Conservation (phyloP, 2,329 filamentous ascomycete species). For the Piedraia hortae region DNA sequence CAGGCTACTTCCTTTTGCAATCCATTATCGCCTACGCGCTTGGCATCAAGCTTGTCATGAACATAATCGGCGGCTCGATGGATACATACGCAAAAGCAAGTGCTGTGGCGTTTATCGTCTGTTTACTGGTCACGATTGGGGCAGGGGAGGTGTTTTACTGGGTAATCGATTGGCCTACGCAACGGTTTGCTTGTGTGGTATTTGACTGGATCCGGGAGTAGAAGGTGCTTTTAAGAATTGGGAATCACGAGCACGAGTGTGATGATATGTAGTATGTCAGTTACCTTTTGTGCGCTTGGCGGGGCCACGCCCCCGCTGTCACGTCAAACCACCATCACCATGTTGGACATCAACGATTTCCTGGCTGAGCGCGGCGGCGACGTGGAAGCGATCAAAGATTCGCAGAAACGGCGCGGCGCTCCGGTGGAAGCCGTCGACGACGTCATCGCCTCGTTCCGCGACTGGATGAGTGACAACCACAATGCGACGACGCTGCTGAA, state of each 20-base stretch:
- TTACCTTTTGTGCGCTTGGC: too few relatives aligned
- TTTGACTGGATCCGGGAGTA: slow-evolving; percentile 6
- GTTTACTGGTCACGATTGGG: slow-evolving; percentile 4
- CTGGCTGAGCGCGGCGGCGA: slow-evolving; percentile 63
- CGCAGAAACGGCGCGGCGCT: slow-evolving; percentile 57
- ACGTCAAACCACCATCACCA: slow-evolving; percentile 5
- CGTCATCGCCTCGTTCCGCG: slow-evolving; percentile 64
- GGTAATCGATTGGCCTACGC: slow-evolving; percentile 4
- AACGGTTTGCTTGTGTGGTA: slow-evolving; percentile 3
- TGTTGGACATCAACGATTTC: slow-evolving; percentile 24
- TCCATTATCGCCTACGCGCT: slow-evolving; percentile 16
- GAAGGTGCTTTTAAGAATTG: background rate
- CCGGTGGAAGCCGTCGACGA: slow-evolving; percentile 69
- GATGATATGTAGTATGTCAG: too few relatives aligned
- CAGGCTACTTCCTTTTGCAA: slow-evolving; percentile 18
- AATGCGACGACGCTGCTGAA: slow-evolving; percentile 47
- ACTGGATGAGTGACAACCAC: slow-evolving; percentile 37
- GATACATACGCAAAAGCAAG: slow-evolving; percentile 2
- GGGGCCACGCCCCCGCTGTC: too few relatives aligned
- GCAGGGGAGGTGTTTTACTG: slow-evolving; percentile 5
- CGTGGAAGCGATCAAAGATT: slow-evolving; percentile 74
- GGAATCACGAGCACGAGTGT: too few relatives aligned
- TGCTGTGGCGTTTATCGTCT: slow-evolving; percentile 5
- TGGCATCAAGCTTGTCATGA: slow-evolving; percentile 20
- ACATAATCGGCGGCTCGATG: slow-evolving; percentile 3